Base-by-base conservation (phyloP, 345 rosid species). In the Euphorbia lathyris region DNA sequence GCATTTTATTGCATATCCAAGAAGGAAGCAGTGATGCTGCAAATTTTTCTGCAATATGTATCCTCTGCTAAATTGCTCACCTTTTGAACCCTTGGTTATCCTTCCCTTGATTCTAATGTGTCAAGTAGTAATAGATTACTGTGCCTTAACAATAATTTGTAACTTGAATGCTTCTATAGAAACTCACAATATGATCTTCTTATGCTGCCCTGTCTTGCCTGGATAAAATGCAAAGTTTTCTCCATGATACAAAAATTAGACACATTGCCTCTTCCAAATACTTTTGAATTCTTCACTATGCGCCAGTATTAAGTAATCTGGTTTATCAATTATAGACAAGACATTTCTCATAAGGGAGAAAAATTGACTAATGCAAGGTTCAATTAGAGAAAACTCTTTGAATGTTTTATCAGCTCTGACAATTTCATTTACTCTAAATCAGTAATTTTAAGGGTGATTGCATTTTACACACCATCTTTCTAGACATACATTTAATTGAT, bases 41-140 rank as follows among this genome's bases (percentile, higher is more conserved):
- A 30, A 88, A 90, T 63, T 91, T 90, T 78, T 80, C 83, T 0
- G 90, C 88, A 48, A 91, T 94, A 72, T 94, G 98, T 91, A 94
- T 94, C 97, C 96, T 90, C 20, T 27, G 38, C 77, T 30, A 42
- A 9, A 61, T 32, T 5, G 45, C 17, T 26, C 40, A 3, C 7
- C 40, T 3, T 38, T 65, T 16, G 47, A 32, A 43, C 1, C 55
- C n/a, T 36, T 38, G 26, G 20, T 58, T 16, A 11, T 50, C 23
- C 7, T 43, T 38, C 13, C 16, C 17, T 36, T 14, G 43, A 42
- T 22, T 32, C 45, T 29, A 20, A 14, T 16, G 58, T 51, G 3
- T 22, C 9, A 38, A 55, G 30, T 40, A 14, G 27, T 23, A 25
- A 9, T 19, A 20, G 12, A 36, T 34, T 63, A 23, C 26, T 26